A percentile compares a stretch with the other conserved stretches of the same genome.
phyloP scores from a whole-genome alignment of 2,329 filamentous ascomycete species.

The Emergomyces orientalis region DNA sequence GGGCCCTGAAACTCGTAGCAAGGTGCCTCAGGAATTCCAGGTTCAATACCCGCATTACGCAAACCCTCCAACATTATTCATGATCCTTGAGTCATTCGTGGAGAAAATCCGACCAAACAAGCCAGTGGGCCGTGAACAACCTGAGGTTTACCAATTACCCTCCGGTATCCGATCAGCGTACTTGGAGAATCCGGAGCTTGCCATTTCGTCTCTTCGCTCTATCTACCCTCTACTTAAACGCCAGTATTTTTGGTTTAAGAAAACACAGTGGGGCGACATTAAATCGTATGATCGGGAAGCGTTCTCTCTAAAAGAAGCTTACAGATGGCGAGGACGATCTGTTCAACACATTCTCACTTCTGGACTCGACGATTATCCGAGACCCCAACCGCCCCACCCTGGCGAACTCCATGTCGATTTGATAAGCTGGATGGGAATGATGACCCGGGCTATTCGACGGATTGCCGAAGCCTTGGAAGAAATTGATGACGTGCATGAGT shows the following conservation, averaged over 20 bases:
- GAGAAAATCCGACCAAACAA: slow-evolving; percentile 56
- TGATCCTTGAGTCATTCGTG: slow-evolving; percentile 76
- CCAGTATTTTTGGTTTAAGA: slow-evolving; percentile 92
- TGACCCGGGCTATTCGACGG: slow-evolving; percentile 74
- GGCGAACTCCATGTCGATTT: slow-evolving; percentile 93
- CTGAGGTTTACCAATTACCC: slow-evolving; percentile 20
- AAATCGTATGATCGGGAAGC: slow-evolving; percentile 84
- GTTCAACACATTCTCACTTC: slow-evolving; percentile 82
- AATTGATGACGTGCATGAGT: slow-evolving; percentile 64
- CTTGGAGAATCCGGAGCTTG: slow-evolving; percentile 57
- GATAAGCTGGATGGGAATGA: slow-evolving; percentile 95
- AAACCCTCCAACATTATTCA: slow-evolving; percentile 89
- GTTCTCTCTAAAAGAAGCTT: slow-evolving; percentile 81
- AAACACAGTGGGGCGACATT: slow-evolving; percentile 81
- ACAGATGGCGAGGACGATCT: slow-evolving; percentile 88
- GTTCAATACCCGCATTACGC: slow-evolving; percentile 95
- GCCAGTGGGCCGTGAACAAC: slow-evolving; percentile 19
- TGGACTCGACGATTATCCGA: slow-evolving; percentile 91
- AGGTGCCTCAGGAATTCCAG: slow-evolving; percentile 88
- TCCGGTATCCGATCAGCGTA: slow-evolving; percentile 53
- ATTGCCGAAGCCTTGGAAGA: slow-evolving; percentile 69
- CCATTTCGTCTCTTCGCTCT: slow-evolving; percentile 60
- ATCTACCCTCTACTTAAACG: slow-evolving; percentile 80
- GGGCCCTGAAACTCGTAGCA: slow-evolving; percentile 81
- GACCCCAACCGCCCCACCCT: slow-evolving; percentile 84